Base-by-base conservation (phyloP, 768 basidiomycete genomes). In the Macrolepiota fuliginosa region DNA sequence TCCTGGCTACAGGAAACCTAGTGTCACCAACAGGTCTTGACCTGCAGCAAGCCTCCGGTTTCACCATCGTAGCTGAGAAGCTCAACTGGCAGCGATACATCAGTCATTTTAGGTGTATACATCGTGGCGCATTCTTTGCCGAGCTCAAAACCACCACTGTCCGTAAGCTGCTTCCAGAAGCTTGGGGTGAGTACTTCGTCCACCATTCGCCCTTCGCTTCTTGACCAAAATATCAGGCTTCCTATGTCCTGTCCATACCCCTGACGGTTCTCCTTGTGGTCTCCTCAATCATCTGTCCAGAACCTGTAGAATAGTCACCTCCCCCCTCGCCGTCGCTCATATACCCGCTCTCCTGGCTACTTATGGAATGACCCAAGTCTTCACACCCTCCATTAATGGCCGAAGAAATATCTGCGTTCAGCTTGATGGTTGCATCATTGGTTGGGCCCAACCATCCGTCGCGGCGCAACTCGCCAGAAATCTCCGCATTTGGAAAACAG, bases 41-140 rank as follows among this genome's bases (percentile, higher is more conserved):
- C 76, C 79, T 99, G 15, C 96, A 98, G 72, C 97, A 99, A 74
- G 90, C 96, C 0, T 90, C 95, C 17, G 97, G 97, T n/a, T 98
- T 96, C 76, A 98, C 97, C 1, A 97, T 99, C 67, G 91, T 98
- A 36, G 97, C 96, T 4, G 97, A 99, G 78, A 98, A 98, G 75
- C 82, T 99, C 63, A 99, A 99, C 74, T 99, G 97, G 87, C 89
- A 92, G 67, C 94, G 97, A 39, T 99, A 98, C 74, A 94, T 99
- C 74, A 92, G 91, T 70, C 97, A 99, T 77, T 99, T 99, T 81
- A 84, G 97, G 61, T 97, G 92, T 73, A 94, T 99, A 32, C 97
- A 99, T 76, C 92, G 97, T 76, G 97, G 97, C 73, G 95, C 97
- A 39, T 99, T 99, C 85, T 99, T 99, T 71, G 92, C 96, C 6